These are phyloP conservation scores for Blastobotrys parvus DNA, from an alignment of 805 yeast genomes.

Conservation along the genomic window DNA sequence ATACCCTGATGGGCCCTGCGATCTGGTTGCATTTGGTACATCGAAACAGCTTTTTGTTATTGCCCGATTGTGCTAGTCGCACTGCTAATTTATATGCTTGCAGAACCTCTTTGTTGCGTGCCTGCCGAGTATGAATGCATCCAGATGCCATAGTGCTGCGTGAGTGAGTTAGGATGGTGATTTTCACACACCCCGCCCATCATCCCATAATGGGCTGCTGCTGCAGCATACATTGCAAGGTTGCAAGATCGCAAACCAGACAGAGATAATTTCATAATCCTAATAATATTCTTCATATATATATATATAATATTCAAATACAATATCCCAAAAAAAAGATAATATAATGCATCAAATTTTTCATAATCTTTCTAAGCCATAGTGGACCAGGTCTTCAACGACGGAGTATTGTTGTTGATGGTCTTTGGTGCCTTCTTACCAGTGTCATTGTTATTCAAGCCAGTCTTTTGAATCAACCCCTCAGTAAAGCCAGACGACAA, in stretches of 20 bases:
- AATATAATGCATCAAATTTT: too few relatives aligned
- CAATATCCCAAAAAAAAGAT: too few relatives aligned
- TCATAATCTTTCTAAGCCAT: slow-evolving; percentile 12
- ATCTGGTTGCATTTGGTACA: slow-evolving; percentile 7
- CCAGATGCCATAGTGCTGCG: slow-evolving; percentile 1
- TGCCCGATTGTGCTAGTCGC: slow-evolving; percentile 5
- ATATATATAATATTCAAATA: too few relatives aligned
- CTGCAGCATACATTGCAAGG: too few relatives aligned
- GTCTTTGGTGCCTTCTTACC: slow-evolving; percentile 25
- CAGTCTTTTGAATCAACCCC: slow-evolving; percentile 89
- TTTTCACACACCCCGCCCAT: too few relatives aligned
- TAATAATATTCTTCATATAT: too few relatives aligned
- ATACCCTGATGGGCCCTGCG: slow-evolving; percentile 7
- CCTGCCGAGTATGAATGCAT: slow-evolving; percentile 3
- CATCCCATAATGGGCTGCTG: too few relatives aligned
- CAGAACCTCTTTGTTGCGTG: slow-evolving; percentile 4
- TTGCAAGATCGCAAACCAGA: too few relatives aligned
- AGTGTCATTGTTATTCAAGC: slow-evolving; percentile 75
- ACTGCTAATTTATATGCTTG: slow-evolving; percentile 11
- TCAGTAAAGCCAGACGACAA: slow-evolving; percentile 29
- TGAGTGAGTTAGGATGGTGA: too few relatives aligned
- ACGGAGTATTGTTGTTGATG: slow-evolving; percentile 44
- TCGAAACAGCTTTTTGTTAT: slow-evolving; percentile 2
- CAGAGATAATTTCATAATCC: too few relatives aligned
- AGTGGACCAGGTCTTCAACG: slow-evolving; percentile 24